Percentiles rank a stretch among this genome's conserved stretches.
These are phyloP conservation scores for Sporothrix brunneoviolacea DNA, from an alignment of 2,329 filamentous ascomycete genomes.

Conservation along the genomic window DNA sequence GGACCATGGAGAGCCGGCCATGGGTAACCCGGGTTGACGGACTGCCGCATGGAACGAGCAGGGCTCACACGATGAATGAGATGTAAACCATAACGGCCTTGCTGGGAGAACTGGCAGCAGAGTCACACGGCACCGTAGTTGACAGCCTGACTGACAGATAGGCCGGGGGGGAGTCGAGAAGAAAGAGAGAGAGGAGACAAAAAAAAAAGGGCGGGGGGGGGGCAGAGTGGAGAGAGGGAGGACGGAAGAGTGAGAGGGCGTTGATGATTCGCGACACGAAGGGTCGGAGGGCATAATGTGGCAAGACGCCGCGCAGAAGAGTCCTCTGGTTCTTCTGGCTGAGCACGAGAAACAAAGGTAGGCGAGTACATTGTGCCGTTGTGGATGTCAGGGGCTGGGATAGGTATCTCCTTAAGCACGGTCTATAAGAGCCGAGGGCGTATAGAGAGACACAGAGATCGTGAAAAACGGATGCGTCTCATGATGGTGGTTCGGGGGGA, in stretches of 20 bases:
- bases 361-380: background rate
- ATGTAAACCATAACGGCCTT: too few relatives aligned
- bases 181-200: background rate
- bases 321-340: too few relatives aligned
- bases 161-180: background rate
- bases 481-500: conserved; percentile 2
- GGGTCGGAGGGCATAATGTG: conserved; percentile 6
- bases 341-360: background rate
- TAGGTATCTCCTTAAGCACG: conserved; percentile 1
- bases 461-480: conserved; percentile 7
- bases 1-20: conserved; percentile 2
- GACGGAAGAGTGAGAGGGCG: background rate
- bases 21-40: conserved; percentile 10
- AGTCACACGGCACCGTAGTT: too few relatives aligned
- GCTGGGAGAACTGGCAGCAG: too few relatives aligned
- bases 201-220: too few relatives aligned
- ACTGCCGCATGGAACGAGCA: conserved; percentile 5
- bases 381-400: background rate
- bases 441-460: background rate
- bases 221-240: background rate
- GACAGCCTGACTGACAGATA: too few relatives aligned
- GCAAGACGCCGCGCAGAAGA: background rate
- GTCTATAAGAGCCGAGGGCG: background rate
- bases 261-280: conserved; percentile 10
- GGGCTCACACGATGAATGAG: too few relatives aligned